phyloP scores from a whole-genome alignment of 139 green algal species.

The Chlamydomonas schloesseri region DNA sequence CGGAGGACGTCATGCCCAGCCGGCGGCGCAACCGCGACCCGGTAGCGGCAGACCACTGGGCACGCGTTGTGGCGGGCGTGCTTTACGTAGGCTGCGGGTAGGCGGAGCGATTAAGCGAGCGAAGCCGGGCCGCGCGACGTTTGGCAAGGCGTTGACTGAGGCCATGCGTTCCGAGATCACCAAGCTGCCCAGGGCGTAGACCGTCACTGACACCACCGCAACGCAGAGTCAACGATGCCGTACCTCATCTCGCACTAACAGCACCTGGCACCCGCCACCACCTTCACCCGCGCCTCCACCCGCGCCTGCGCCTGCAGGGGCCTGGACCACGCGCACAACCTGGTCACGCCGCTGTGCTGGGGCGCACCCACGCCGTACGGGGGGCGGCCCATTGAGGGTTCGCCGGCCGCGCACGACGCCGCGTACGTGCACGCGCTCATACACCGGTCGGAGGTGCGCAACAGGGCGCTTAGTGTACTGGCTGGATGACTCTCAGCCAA shows the following conservation, averaged over 20 bases:
- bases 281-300: too few relatives aligned
- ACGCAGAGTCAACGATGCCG: too few relatives aligned
- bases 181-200: too few relatives aligned
- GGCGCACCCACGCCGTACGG: constrained; percentile 48
- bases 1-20: constrained; percentile 35
- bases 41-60: background rate
- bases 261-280: too few relatives aligned
- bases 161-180: too few relatives aligned
- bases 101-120: background rate
- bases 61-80: constrained; percentile 12
- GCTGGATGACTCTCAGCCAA: too few relatives aligned
- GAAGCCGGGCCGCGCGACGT: too few relatives aligned
- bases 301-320: too few relatives aligned
- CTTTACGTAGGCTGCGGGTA: constrained; percentile 33
- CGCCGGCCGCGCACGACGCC: constrained; percentile 49
- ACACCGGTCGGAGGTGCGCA: constrained; percentile 42
- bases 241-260: too few relatives aligned
- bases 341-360: constrained; percentile 60
- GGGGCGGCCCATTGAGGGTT: constrained; percentile 37
- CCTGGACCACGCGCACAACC: constrained; percentile 58
- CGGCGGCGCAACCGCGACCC: background rate
- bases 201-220: too few relatives aligned
- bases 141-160: too few relatives aligned
- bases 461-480: too few relatives aligned
- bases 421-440: constrained; percentile 58